These are phyloP conservation scores for Neurospora pannonica DNA, from an alignment of 495 filamentous ascomycete genomes.

Conservation along the genomic window DNA sequence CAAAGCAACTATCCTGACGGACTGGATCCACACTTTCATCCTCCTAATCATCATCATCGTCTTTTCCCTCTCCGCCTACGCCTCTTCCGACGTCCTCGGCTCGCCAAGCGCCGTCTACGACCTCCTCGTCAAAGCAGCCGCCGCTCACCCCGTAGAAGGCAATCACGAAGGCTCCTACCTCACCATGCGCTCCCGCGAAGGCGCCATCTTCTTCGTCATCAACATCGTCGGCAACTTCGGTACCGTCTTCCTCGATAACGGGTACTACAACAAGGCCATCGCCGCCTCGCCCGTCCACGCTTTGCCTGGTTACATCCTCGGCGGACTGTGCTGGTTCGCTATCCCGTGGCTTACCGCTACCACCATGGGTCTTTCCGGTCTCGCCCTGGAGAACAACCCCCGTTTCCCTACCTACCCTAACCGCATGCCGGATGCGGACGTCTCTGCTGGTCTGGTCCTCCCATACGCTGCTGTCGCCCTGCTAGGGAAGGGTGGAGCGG, in stretches of 20 bases:
- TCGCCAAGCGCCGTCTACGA: slow-evolving; percentile 78
- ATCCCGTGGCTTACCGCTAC: slow-evolving; percentile 91
- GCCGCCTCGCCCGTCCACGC: slow-evolving; percentile 83
- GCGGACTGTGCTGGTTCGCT: slow-evolving; percentile 88
- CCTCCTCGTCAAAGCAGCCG: slow-evolving; percentile 59
- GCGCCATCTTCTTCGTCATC: slow-evolving; percentile 94
- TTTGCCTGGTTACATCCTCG: slow-evolving; percentile 86
- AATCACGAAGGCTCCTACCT: slow-evolving; percentile 82
- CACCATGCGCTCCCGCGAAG: slow-evolving; percentile 80
- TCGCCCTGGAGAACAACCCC: slow-evolving; percentile 70
- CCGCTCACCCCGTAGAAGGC: slow-evolving; percentile 67
- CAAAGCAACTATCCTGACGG: slow-evolving; percentile 41
- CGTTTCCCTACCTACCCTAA: slow-evolving; percentile 63
- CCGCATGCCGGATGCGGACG: slow-evolving; percentile 64
- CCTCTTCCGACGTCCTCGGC: slow-evolving; percentile 64
- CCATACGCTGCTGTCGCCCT: slow-evolving; percentile 86
- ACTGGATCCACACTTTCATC: slow-evolving; percentile 73
- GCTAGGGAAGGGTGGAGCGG: slow-evolving; percentile 79
- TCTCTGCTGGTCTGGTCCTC: slow-evolving; percentile 78
- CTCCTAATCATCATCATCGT: slow-evolving; percentile 83
- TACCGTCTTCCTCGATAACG: slow-evolving; percentile 73
- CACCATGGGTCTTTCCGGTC: slow-evolving; percentile 85
- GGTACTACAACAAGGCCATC: slow-evolving; percentile 93
- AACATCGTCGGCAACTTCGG: slow-evolving; percentile 80
- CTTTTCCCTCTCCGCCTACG: slow-evolving; percentile 81